Percentiles rank a stretch among this genome's conserved stretches.
phyloP scores from a whole-genome alignment of 2,329 filamentous ascomycete species.

The Leptosphaerulina australis region DNA sequence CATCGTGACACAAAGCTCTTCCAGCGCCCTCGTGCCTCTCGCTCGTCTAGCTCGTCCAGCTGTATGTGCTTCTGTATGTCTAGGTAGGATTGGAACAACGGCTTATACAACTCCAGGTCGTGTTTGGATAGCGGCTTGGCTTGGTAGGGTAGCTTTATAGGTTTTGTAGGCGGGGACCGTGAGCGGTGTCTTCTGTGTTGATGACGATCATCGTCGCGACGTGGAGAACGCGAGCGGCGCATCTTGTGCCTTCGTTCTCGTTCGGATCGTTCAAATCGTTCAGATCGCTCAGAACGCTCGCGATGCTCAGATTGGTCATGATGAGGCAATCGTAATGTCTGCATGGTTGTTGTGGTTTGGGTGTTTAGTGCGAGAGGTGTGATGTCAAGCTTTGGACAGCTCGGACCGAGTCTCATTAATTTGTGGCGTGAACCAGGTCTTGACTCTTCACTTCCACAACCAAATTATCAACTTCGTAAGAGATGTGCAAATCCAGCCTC shows the following conservation, averaged over 20 bases:
- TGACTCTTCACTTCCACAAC: background rate
- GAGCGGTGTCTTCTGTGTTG: constrained; percentile 38
- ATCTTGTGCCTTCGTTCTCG: constrained; percentile 42
- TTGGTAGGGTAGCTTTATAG: constrained; percentile 64
- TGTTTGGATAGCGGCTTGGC: constrained; percentile 70
- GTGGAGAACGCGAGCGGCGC: constrained; percentile 44
- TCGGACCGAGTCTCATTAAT: background rate
- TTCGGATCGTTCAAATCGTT: constrained; percentile 6
- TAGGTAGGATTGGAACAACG: constrained; percentile 82
- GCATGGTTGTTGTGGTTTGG: constrained; percentile 5
- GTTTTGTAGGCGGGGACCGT: constrained; percentile 35
- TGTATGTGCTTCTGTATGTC: constrained; percentile 83
- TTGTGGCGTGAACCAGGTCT: background rate
- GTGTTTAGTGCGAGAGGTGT: constrained; percentile 4
- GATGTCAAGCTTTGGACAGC: constrained; percentile 7
- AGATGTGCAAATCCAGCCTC: too few relatives aligned
- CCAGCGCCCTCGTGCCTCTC: constrained; percentile 84
- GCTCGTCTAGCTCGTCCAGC: constrained; percentile 70
- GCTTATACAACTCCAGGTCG: constrained; percentile 69
- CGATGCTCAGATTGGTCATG: constrained; percentile 2
- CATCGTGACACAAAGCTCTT: constrained; percentile 92
- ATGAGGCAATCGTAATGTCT: background rate
- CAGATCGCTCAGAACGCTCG: constrained; percentile 3
- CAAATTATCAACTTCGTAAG: too few relatives aligned
- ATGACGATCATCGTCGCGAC: constrained; percentile 30